A percentile compares a stretch with the other conserved stretches of the same genome.
Conservation (phyloP, 106 monocot species). For the Dendrobium chrysotoxum region DNA sequence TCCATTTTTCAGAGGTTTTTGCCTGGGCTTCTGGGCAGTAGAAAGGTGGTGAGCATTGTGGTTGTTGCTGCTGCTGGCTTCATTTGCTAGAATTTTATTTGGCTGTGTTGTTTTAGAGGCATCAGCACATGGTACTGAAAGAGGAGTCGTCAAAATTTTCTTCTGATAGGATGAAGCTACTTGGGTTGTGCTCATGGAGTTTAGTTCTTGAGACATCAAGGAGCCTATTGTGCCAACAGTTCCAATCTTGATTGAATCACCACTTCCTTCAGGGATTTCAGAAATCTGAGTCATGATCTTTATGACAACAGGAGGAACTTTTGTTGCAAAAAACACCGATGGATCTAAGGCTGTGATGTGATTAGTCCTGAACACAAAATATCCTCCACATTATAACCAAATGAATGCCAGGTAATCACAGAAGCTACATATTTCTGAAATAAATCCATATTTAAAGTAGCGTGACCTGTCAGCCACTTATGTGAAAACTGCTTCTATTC, state of each 20-base stretch:
- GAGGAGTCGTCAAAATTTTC: conserved; percentile 27
- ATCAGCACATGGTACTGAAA: conserved; percentile 40
- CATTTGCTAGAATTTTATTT: conserved; percentile 17
- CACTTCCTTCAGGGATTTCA: conserved; percentile 12
- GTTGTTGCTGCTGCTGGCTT: conserved; percentile 14
- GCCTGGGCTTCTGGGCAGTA: background rate
- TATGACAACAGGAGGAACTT: background rate
- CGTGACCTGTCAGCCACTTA: too few species aligned
- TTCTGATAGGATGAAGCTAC: conserved; percentile 22
- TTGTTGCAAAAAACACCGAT: background rate
- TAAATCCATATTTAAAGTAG: too few species aligned
- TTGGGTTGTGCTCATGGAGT: conserved; percentile 28
- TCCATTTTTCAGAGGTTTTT: background rate
- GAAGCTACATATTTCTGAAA: too few species aligned
- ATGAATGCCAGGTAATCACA: too few species aligned
- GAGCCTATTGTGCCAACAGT: conserved; percentile 64
- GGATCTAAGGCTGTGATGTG: background rate
- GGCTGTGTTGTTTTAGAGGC: conserved; percentile 23
- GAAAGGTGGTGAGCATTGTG: background rate
- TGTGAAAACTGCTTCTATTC: too few species aligned
- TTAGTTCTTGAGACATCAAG: conserved; percentile 59
- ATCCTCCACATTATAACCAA: background rate
- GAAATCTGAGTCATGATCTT: conserved; percentile 30
- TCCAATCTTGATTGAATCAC: conserved; percentile 46
- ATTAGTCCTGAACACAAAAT: conserved; percentile 1